Evolutionary conservation across 345 rosid species (phyloP).

Genomic region (Eucalyptus rudis): DNA sequence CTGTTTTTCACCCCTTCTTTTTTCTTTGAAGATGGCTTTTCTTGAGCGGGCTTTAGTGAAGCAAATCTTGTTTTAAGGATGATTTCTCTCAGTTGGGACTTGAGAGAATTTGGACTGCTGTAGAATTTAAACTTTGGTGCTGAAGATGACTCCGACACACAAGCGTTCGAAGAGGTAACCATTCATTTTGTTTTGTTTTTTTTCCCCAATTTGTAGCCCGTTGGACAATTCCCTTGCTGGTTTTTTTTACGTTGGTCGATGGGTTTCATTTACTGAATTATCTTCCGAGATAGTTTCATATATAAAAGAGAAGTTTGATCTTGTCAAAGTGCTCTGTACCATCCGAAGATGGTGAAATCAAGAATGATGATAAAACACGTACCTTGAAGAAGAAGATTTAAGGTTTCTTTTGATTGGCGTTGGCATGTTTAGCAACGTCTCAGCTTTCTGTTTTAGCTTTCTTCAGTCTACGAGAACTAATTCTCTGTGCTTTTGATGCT

Average conservation of each 20-base stretch:
- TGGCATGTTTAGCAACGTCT: background rate
- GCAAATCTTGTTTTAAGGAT: background rate
- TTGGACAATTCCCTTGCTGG: background rate
- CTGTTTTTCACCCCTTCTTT: background rate
- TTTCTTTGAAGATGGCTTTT: background rate
- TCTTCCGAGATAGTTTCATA: background rate
- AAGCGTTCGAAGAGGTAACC: slow-evolving; percentile 81
- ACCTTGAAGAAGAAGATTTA: background rate
- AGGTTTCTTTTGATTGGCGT: slow-evolving; percentile 6
- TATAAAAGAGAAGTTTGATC: slow-evolving; percentile 16
- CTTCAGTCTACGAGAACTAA: slow-evolving; percentile 3
- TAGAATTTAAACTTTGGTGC: slow-evolving; percentile 27
- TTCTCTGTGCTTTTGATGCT: slow-evolving; percentile 11
- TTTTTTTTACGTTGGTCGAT: background rate
- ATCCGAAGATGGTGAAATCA: slow-evolving; percentile 54
- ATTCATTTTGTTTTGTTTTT: background rate
- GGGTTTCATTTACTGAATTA: background rate
- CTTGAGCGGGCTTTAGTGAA: background rate
- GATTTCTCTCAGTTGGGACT: slow-evolving; percentile 22
- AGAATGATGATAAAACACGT: slow-evolving; percentile 39
- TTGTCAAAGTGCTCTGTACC: slow-evolving; percentile 65
- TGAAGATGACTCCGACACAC: slow-evolving; percentile 37
- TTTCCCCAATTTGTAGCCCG: slow-evolving; percentile 18
- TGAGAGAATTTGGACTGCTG: slow-evolving; percentile 23
- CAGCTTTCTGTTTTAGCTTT: background rate